Base-by-base conservation (phyloP, 2,329 filamentous ascomycete species). In the Beauveria asiatica region DNA sequence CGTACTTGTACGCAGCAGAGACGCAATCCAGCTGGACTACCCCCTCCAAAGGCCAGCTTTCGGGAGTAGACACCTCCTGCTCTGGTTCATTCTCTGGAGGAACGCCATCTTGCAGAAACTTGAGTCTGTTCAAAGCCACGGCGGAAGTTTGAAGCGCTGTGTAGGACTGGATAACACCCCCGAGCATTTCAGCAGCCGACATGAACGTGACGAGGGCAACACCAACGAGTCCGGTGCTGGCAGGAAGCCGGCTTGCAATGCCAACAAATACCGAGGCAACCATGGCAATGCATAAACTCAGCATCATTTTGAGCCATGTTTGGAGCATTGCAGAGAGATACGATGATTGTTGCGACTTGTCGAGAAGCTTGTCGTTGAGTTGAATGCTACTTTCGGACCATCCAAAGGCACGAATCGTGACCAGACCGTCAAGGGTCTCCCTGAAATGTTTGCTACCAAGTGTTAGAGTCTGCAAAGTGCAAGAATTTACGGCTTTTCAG, bases 271-370 rank as follows among this genome's bases (percentile, higher is more conserved):
- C 46, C n/a, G 56, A 16, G 11, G 56, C 44, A 37, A 58, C 46
- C n/a, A 58, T n/a, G 17, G 46, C 56, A 33, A 58, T 50, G 37
- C 45, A 58, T n/a, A 58, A 21, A n/a, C n/a, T 52, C 23, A 58
- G 37, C 37, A 58, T 51, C 25, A 27, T 30, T 23, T 33, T 50
- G 11, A 58, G 37, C 56, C 56, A 58, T 4, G 25, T 50, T 10
- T 58, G 56, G 16, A 58, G 56, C 37, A 58, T 50, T 9, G 37
- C 25, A 2, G 48, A 49, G n/a, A 58, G 46, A 51, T 27, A 58
- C 2, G 37, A 58, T 6, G 56, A 58, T 19, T 51, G 37, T 30
- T 58, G 56, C 23, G 56, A 58, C 17, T 50, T 44, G 23, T 58
- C 39, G 33, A 58, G 37, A 33, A 58, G 37, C n/a, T 50, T 3